Conservation (phyloP, 106 monocot species). For the Amphibolis antarctica region DNA sequence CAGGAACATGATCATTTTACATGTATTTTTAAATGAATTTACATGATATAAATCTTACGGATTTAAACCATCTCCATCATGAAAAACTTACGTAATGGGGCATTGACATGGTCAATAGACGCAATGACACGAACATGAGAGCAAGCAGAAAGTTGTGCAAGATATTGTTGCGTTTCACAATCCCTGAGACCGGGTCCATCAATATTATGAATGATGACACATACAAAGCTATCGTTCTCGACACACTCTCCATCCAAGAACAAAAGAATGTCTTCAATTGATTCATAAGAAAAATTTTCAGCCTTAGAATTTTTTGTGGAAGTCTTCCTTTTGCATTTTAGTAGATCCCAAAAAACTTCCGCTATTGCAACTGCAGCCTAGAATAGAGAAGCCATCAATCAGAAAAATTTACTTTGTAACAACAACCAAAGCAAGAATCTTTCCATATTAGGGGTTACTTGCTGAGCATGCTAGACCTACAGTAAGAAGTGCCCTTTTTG, state of each 20-base stretch:
- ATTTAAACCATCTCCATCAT: no score
- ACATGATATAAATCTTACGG: no score
- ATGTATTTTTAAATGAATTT: no score
- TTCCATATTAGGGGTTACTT: no score
- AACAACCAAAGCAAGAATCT: no score
- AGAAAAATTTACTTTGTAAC: no score
- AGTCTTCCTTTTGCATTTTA: constrained; percentile 30
- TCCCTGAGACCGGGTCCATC: constrained; percentile 95
- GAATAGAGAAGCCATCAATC: constrained; percentile 1
- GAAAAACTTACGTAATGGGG: constrained; percentile 67
- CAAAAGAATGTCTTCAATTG: constrained; percentile 60
- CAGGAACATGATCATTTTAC: no score
- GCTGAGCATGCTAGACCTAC: no score
- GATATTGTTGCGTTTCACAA: constrained; percentile 74
- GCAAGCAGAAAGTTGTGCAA: constrained; percentile 66
- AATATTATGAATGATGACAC: constrained; percentile 78
- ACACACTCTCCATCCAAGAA: constrained; percentile 30
- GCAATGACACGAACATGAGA: constrained; percentile 57
- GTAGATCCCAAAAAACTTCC: constrained; percentile 51
- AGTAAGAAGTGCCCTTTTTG: no score
- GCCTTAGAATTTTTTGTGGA: constrained; percentile 28
- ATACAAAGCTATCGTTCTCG: constrained; percentile 46
- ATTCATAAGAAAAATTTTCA: constrained; percentile 28
- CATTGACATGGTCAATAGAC: constrained; percentile 90
- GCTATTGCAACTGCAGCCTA: constrained; percentile 55